Evolutionary conservation across 257 asterid genomes (phyloP).

Genomic region (Solanum appendiculatum): DNA sequence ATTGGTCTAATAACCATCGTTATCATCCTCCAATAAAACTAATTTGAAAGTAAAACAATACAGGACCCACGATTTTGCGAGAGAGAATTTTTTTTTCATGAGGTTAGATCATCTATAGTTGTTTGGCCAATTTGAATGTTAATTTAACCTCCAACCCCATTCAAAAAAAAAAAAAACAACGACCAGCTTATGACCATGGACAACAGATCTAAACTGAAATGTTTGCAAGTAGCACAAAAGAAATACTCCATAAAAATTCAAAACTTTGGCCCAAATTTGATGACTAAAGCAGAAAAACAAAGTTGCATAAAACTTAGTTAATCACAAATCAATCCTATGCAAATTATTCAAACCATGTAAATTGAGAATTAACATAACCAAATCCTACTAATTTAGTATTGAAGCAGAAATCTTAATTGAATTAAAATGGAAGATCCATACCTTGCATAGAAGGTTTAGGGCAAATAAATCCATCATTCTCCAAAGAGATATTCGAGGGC

Average conservation of each 20-base stretch:
- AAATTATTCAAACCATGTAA: not conserved
- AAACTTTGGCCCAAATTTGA: not conserved
- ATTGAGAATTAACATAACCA: not conserved
- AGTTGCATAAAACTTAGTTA: not conserved
- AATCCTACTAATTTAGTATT: not conserved
- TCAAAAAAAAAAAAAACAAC: not conserved
- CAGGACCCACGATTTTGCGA: not conserved
- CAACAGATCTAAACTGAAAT: not conserved
- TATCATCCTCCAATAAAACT: not conserved
- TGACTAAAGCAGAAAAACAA: not conserved
- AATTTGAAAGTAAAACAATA: not conserved
- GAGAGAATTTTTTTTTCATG: no score
- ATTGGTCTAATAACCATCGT: not conserved
- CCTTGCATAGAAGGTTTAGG: conserved; percentile 57
- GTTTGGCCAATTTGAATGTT: not conserved
- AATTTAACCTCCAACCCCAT: not conserved
- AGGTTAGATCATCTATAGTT: not conserved
- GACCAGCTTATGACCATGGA: not conserved
- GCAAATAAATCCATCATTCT: conserved; percentile 76
- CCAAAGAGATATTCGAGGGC: conserved; percentile 62
- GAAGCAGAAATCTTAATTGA: not conserved
- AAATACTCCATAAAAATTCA: not conserved
- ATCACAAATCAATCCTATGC: not conserved
- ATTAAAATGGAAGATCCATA: not conserved
- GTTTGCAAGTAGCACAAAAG: not conserved